These are phyloP conservation scores for Talaromyces funiculosus DNA, from an alignment of 2,329 filamentous ascomycete species.

Conservation along the genomic window DNA sequence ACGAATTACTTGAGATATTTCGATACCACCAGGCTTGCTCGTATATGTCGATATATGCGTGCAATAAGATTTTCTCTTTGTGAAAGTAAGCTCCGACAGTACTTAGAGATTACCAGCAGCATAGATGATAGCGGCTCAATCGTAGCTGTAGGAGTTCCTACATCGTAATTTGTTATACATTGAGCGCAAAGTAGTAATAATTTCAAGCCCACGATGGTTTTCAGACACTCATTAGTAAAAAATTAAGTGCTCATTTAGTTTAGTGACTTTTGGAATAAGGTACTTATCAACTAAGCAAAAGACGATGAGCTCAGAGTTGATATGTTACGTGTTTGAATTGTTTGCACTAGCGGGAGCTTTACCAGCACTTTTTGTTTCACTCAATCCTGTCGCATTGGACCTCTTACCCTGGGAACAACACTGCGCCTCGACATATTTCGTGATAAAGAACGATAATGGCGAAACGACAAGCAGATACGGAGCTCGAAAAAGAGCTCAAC, in stretches of 20 bases:
- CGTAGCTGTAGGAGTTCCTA: not conserved
- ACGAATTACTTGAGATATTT: not conserved
- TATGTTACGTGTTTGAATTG: slow-evolving; percentile 7
- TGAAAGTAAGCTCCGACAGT: not conserved
- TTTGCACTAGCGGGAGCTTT: slow-evolving; percentile 9
- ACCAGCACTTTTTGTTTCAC: slow-evolving; percentile 4
- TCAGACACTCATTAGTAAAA: not conserved
- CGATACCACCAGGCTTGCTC: not conserved
- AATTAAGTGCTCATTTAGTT: not conserved
- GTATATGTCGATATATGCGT: not conserved
- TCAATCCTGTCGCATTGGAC: not conserved
- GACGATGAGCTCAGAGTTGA: not conserved
- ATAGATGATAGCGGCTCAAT: not conserved
- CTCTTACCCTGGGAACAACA: not conserved
- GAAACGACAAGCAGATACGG: slow-evolving; percentile 43
- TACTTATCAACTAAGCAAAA: not conserved
- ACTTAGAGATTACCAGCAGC: not conserved
- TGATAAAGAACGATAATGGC: slow-evolving; percentile 31
- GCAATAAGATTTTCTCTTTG: not conserved
- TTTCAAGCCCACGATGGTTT: not conserved
- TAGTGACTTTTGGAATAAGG: not conserved
- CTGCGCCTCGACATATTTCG: slow-evolving; percentile 8
- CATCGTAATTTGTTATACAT: not conserved
- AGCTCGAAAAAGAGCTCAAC: slow-evolving; percentile 32
- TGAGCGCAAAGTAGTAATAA: not conserved